These are phyloP conservation scores for Clavispora vitiphila DNA, from an alignment of 805 yeast species.

Conservation along the genomic window DNA sequence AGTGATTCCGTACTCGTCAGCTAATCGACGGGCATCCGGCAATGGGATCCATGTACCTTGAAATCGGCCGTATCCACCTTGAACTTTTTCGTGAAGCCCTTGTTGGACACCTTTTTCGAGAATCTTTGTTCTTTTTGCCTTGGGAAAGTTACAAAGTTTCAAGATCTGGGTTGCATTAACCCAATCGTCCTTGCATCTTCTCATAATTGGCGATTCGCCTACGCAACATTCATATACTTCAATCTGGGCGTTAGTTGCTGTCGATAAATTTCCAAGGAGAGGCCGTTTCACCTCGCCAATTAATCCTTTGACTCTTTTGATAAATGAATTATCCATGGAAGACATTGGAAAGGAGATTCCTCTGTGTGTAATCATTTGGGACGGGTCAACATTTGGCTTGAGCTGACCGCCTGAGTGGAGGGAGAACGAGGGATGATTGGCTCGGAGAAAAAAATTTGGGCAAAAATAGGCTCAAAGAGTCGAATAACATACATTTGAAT, in stretches of 20 bases:
- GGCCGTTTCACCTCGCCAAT: too few relatives aligned
- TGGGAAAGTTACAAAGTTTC: conserved; percentile 90
- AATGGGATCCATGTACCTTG: conserved; percentile 97
- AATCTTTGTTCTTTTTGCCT: conserved; percentile 88
- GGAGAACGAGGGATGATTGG: background rate
- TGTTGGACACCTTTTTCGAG: conserved; percentile 90
- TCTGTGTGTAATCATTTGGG: too few relatives aligned
- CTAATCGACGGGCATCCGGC: conserved; percentile 53
- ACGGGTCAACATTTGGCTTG: background rate
- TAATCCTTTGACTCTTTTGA: too few relatives aligned
- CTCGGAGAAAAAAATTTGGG: background rate
- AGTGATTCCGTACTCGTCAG: conserved; percentile 35
- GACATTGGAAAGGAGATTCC: too few relatives aligned
- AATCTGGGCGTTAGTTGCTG: conserved; percentile 22
- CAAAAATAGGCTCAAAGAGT: background rate
- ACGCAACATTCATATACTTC: conserved; percentile 70
- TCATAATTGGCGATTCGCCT: conserved; percentile 75
- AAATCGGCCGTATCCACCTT: conserved; percentile 95
- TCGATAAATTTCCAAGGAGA: background rate
- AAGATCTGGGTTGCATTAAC: conserved; percentile 94
- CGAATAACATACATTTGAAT: conserved; percentile 36
- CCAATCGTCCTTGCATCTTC: conserved; percentile 90
- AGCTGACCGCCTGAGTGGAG: background rate
- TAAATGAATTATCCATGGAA: too few relatives aligned
- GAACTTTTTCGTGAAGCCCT: conserved; percentile 87